phyloP scores from a whole-genome alignment of 2,329 filamentous ascomycete genomes.

The Fusarium ramigenum region DNA sequence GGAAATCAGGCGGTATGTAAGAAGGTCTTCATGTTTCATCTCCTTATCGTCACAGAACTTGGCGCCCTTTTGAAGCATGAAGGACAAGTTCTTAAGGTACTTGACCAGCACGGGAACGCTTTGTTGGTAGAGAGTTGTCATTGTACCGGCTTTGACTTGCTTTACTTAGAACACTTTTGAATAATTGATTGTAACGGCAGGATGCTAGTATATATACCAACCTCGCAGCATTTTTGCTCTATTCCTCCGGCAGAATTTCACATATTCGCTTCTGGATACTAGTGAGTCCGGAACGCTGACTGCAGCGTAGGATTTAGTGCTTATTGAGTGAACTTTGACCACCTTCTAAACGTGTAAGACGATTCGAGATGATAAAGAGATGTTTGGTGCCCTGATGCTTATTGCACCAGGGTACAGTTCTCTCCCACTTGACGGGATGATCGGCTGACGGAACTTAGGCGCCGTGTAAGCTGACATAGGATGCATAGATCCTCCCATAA shows the following conservation, averaged over 20 bases:
- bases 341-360: neutral
- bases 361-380: neutral
- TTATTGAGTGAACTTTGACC: neutral
- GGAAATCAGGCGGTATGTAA: constrained; percentile 29
- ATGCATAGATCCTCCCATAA: neutral
- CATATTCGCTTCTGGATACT: neutral
- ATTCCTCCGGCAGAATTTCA: neutral
- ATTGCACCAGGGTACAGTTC: neutral
- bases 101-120: constrained; percentile 43
- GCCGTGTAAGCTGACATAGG: neutral
- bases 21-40: constrained; percentile 33
- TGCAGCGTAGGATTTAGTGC: neutral
- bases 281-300: neutral
- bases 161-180: too few species aligned
- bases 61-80: constrained; percentile 36
- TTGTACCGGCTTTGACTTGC: neutral
- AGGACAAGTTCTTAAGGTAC: constrained; percentile 40
- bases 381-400: neutral
- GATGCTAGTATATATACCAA: neutral
- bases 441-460: neutral
- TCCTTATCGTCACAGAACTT: constrained; percentile 31
- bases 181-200: too few species aligned
- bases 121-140: constrained; percentile 40
- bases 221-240: neutral
- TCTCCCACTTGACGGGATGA: neutral